Evolutionary conservation across 2,329 filamentous ascomycete species (phyloP).

Genomic region (Lasiodiplodia citricola): DNA sequence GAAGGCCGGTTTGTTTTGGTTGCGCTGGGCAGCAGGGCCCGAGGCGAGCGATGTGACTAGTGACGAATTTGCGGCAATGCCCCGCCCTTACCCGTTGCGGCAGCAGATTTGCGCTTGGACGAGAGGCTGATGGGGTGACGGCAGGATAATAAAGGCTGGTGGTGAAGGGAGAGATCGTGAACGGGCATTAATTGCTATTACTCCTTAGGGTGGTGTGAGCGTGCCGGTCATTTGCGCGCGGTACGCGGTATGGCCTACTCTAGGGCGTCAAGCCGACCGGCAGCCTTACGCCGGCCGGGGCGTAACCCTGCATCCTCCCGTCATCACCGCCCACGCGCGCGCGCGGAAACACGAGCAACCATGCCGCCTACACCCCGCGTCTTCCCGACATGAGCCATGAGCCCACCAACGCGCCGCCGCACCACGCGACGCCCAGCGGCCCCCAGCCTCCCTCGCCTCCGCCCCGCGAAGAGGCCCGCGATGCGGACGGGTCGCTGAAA

Average conservation of each 20-base stretch:
- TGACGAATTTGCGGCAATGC: slow-evolving; percentile 17
- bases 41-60: slow-evolving; percentile 10
- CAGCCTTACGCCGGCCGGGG: slow-evolving; percentile 2
- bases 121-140: background rate
- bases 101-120: slow-evolving; percentile 11
- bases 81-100: slow-evolving; percentile 19
- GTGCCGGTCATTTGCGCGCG: background rate
- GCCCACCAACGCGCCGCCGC: background rate
- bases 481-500: slow-evolving; percentile 64
- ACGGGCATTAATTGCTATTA: slow-evolving; percentile 12
- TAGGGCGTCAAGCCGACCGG: background rate
- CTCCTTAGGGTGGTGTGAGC: slow-evolving; percentile 24
- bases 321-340: slow-evolving; percentile 15
- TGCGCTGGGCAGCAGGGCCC: slow-evolving; percentile 19
- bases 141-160: slow-evolving; percentile 13
- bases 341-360: slow-evolving; percentile 8
- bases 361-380: slow-evolving; percentile 15
- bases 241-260: slow-evolving; percentile 1
- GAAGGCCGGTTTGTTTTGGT: slow-evolving; percentile 25
- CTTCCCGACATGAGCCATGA: slow-evolving; percentile 26
- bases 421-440: background rate
- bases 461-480: background rate
- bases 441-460: background rate
- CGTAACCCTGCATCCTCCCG: slow-evolving; percentile 13
- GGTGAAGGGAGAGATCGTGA: slow-evolving; percentile 6